These are phyloP conservation scores for Meyerozyma athensensis DNA, from an alignment of 1,139 yeast genomes.

Conservation along the genomic window DNA sequence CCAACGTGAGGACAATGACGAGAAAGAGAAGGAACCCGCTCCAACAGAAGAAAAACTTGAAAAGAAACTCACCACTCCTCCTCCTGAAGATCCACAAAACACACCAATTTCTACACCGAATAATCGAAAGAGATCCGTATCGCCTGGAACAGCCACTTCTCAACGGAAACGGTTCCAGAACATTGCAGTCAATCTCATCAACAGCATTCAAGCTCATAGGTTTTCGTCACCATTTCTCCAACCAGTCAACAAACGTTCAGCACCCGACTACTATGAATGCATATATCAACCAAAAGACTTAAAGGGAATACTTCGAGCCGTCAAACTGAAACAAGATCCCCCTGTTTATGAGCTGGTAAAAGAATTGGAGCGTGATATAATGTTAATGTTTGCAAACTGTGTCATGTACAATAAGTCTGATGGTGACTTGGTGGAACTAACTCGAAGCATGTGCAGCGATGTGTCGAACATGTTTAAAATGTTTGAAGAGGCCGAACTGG, in stretches of 20 bases:
- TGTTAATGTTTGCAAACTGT: constrained; percentile 79
- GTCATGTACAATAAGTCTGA: constrained; percentile 73
- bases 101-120: neutral
- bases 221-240: constrained; percentile 70
- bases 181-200: constrained; percentile 54
- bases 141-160: constrained; percentile 22
- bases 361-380: constrained; percentile 63
- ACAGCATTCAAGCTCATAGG: constrained; percentile 64
- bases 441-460: constrained; percentile 64
- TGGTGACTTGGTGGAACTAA: constrained; percentile 57
- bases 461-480: constrained; percentile 46
- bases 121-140: constrained; percentile 19
- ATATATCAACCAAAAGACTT: constrained; percentile 65
- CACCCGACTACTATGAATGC: constrained; percentile 62
- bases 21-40: constrained; percentile 8
- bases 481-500: constrained; percentile 35
- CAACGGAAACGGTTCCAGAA: constrained; percentile 49
- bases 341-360: constrained; percentile 50
- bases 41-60: constrained; percentile 6
- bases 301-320: constrained; percentile 53
- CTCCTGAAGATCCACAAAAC: constrained; percentile 9
- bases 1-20: constrained; percentile 7
- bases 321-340: constrained; percentile 42
- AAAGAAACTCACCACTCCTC: constrained; percentile 9
- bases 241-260: constrained; percentile 64